A percentile compares a stretch with the other conserved stretches of the same genome.
Conservation (phyloP, 2,329 filamentous ascomycete genomes). For the Diaporthe vaccinii region DNA sequence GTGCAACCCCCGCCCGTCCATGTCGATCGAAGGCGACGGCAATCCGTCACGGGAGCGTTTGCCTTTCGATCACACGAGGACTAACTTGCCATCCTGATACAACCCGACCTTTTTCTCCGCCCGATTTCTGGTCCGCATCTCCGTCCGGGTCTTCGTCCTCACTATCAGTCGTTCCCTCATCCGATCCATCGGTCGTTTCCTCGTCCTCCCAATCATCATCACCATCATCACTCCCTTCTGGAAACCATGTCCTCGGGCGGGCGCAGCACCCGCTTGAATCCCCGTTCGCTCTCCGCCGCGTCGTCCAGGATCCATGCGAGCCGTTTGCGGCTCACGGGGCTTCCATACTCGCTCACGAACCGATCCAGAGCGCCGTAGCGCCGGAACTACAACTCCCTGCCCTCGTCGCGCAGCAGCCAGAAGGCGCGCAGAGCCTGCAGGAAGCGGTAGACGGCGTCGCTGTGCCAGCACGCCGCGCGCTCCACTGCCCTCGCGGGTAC, state of each 20-base stretch:
- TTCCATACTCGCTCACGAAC: not conserved
- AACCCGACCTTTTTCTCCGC: not conserved
- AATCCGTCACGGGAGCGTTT: not conserved
- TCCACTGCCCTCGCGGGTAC: too few species aligned
- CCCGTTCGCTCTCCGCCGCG: too few species aligned
- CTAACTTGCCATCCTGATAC: not conserved
- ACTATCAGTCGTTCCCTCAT: not conserved
- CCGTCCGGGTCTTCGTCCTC: not conserved
- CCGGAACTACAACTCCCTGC: slow-evolving; percentile 22
- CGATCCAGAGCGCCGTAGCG: not conserved
- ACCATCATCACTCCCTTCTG: not conserved
- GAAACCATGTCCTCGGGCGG: not conserved
- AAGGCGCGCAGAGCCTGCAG: not conserved
- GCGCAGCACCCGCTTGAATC: not conserved
- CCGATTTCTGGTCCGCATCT: not conserved
- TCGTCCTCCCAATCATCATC: not conserved
- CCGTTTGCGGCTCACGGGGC: not conserved
- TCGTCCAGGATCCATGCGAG: not conserved
- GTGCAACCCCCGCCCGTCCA: not conserved
- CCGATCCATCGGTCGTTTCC: not conserved
- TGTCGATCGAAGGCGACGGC: not conserved
- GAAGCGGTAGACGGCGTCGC: not conserved
- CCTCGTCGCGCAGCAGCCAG: not conserved
- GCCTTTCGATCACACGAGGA: not conserved
- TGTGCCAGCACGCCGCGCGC: too few species aligned